Base-by-base conservation (phyloP, 2,329 filamentous ascomycete genomes). In the Alternaria brassicicola region DNA sequence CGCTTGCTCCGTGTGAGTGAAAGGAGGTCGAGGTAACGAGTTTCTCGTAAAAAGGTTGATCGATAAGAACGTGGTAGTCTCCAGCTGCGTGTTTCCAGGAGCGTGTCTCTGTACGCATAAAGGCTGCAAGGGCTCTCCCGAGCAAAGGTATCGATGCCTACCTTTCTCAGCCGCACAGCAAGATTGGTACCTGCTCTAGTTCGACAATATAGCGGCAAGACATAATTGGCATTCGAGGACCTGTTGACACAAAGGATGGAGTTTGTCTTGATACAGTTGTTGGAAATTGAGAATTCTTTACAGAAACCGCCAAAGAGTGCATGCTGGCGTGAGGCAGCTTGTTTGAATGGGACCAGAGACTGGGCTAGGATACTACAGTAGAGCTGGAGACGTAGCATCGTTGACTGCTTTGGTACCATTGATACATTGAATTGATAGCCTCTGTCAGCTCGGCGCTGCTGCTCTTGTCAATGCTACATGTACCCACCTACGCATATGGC, bases 361-460 rank as follows among this genome's bases (percentile, higher is more conserved):
- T 35, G 15, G 15, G 33, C 33, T n/a, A 36, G n/a, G n/a, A 36
- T 17, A 8, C 33, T n/a, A 36, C 33, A 35, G 15, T 35, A 7
- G 50, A 50, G 2, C 63, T 21, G 15, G 39, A 65, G 8, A 52
- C 59, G 6, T 57, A 63, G 25, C 64, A 67, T 6, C 51, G 26
- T 42, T n/a, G 6, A 15, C 63, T 35, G 3, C 35, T 35, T 15
- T 57, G 3, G 19, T 65, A 65, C 58, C 58, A 64, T 17, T n/a
- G 21, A 10, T 58, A 59, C 48, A 66, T 62, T 6, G 41, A 50
- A 21, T 61, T 68, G 45, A 64, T 61, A 3, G 53, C 46, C n/a
- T 59, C 55, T 2, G 57, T 59, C 1, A 69, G 45, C 31, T 63
- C 59, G 1, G 54, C 46, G n/a, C 41, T 49, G n/a, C 42, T 55